Base-by-base conservation (phyloP, 257 asterid genomes). In the Sherardia arvensis region DNA sequence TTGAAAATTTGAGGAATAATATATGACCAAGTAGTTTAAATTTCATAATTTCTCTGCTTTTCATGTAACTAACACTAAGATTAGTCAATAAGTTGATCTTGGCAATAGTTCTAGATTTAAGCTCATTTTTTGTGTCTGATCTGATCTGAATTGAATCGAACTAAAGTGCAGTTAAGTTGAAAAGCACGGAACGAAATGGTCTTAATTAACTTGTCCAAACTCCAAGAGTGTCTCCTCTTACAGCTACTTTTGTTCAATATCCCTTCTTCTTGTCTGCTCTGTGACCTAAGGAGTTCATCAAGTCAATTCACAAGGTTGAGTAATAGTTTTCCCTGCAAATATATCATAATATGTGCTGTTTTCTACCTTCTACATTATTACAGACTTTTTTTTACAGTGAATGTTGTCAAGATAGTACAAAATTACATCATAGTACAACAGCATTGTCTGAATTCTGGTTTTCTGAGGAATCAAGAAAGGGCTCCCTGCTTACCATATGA, bases 401-500 rank as follows among this genome's bases (percentile, higher is more conserved):
- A 27, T 29, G 26, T 5, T 48, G 23, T 20, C 25, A n/a, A 48
- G n/a, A 17, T 17, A 10, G 6, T 48, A 38, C 17, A 8, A 58
- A 58, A 14, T 2, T 17, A 58, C 45, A 64, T 74, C 63, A 64
- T n/a, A 3, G 23, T 48, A 49, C 26, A 69, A 56, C 84, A 28
- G 77, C 93, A 66, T 18, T 60, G 62, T 76, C 75, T 18, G 74
- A 48, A 62, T 43, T 66, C 33, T 75, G 68, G 36, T 61, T 64
- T 43, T 76, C 79, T 33, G 84, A 58, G 69, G 85, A 63, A 70
- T 70, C 61, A 59, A 85, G 74, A 10, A 85, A 78, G 26, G 89
- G 84, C 70, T 81, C 83, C 79, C 74, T 71, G 78, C 76, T 83
- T 80, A 78, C 93, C 83, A 26, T 77, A 43, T 38, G 15, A 32